Base-by-base conservation (phyloP, 805 yeast species). In the Brettanomyces bruxellensis region DNA sequence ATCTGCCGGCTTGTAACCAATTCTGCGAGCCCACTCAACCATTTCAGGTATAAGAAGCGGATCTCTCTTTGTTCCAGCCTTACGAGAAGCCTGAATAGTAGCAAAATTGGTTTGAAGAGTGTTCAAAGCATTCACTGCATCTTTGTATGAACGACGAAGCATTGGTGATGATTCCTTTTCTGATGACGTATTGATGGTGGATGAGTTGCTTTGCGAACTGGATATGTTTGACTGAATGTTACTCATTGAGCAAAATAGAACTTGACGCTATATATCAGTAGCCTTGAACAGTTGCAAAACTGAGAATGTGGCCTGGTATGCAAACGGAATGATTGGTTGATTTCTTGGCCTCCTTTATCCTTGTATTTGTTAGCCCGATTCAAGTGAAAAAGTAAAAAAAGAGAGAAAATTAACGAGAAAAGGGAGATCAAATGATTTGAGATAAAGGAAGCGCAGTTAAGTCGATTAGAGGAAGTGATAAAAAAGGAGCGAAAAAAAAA, bases 81-180 rank as follows among this genome's bases (percentile, higher is more conserved):
- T 77, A 53, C 86, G 76, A 45, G 80, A 75, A 4, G 95, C 91
- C 65, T 91, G 95, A 42, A 93, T 79, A 8, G 89, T 80, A 24
- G 95, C 89, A 62, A 83, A 88, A 61, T 95, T 93, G 24, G 97
- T 84, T 62, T 93, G 99, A 35, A 91, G 68, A 3, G 88, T 75
- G 66, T 93, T 93, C 57, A 93, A 72, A 3, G 93, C 86, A 45
- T 73, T 72, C 42, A 93, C 78, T 1, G 99, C 99, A 65, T 89
- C 96, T 44, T 60, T 56, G 47, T 64, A 64, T 7, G 65, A 55
- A 38, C 67, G 59, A 49, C 56, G 58, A 34, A 58, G 52, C 61
- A 63, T 61, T 9, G 45, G 39, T 14, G 40, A 18, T 14, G 25
- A 32, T 30, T 32, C 35, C 25, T 14, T 32, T n/a, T 34, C 23